Conservation (phyloP, 306 rosid species). For the Prunus mume region DNA sequence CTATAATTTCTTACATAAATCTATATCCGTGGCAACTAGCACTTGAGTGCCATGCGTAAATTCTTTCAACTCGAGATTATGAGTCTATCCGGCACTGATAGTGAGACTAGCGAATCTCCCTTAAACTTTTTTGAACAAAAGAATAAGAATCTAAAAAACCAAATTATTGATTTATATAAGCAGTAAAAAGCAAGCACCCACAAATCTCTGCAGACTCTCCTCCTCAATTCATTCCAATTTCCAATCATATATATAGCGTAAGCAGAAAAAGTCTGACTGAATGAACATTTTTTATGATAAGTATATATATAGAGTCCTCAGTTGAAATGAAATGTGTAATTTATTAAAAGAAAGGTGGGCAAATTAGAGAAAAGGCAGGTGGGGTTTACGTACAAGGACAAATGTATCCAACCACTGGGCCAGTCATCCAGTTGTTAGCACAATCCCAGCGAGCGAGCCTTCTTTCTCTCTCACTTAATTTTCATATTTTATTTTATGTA, state of each 20-base stretch:
- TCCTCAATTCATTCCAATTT: not conserved
- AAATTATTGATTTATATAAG: not conserved
- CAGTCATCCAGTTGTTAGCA: conserved; percentile 45
- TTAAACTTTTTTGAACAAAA: too few relatives aligned
- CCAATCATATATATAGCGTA: too few relatives aligned
- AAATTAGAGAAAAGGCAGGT: conserved; percentile 40
- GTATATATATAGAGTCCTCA: too few relatives aligned
- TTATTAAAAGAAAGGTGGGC: not conserved
- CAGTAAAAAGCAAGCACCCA: not conserved
- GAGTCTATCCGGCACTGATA: rapidly evolving
- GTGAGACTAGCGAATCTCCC: too few relatives aligned
- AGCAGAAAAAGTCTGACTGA: too few relatives aligned
- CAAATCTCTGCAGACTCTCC: not conserved
- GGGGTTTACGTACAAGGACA: conserved; percentile 40
- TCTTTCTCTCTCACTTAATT: not conserved
- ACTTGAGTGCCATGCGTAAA: rapidly evolving
- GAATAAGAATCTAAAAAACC: not conserved
- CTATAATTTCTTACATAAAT: rapidly evolving
- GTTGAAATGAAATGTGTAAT: not conserved
- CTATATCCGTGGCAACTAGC: rapidly evolving
- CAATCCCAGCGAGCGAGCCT: conserved; percentile 6
- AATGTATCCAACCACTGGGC: conserved; percentile 54
- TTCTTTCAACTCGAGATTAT: too few relatives aligned
- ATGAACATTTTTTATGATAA: too few relatives aligned
- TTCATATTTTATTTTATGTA: not conserved